Conservation (phyloP, 2,329 filamentous ascomycete genomes). For the Diplocarpon mali region DNA sequence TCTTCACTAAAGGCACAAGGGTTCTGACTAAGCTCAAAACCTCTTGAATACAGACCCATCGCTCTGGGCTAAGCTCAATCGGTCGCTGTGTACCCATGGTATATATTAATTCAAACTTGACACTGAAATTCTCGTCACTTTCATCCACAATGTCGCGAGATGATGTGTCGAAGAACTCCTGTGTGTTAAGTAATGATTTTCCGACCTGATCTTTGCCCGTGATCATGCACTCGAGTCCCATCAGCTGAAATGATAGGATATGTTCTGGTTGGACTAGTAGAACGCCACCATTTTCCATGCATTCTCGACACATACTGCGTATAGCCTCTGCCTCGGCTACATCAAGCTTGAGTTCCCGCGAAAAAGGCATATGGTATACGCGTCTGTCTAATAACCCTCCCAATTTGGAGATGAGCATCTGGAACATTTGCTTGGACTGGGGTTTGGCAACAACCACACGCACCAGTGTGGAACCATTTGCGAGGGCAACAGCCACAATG, state of each 20-base stretch:
- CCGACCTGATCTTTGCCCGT: constrained; percentile 26
- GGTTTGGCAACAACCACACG: constrained; percentile 51
- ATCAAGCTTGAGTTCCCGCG: constrained; percentile 34
- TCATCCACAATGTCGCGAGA: constrained; percentile 52
- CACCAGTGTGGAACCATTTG: constrained; percentile 39
- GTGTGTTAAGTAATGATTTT: constrained; percentile 29
- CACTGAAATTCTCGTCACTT: constrained; percentile 51
- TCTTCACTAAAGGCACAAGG: constrained; percentile 1
- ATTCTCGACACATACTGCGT: constrained; percentile 32
- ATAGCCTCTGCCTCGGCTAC: constrained; percentile 22
- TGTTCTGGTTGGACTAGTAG: constrained; percentile 54
- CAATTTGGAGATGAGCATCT: constrained; percentile 43
- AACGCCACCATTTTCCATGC: constrained; percentile 39
- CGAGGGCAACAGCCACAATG: constrained; percentile 43
- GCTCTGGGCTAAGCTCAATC: constrained; percentile 40
- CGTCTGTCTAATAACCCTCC: constrained; percentile 43
- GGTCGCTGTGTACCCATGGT: constrained; percentile 43
- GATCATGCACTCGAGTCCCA: constrained; percentile 41
- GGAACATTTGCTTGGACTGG: constrained; percentile 47
- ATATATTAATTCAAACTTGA: constrained; percentile 52
- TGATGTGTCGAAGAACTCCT: constrained; percentile 33
- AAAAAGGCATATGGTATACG: constrained; percentile 49
- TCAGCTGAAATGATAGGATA: constrained; percentile 50
- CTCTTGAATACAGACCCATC: constrained; percentile 46
- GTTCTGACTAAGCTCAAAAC: constrained; percentile 36